Evolutionary conservation across 345 rosid species (phyloP).

Genomic region (Garcia nutans): DNA sequence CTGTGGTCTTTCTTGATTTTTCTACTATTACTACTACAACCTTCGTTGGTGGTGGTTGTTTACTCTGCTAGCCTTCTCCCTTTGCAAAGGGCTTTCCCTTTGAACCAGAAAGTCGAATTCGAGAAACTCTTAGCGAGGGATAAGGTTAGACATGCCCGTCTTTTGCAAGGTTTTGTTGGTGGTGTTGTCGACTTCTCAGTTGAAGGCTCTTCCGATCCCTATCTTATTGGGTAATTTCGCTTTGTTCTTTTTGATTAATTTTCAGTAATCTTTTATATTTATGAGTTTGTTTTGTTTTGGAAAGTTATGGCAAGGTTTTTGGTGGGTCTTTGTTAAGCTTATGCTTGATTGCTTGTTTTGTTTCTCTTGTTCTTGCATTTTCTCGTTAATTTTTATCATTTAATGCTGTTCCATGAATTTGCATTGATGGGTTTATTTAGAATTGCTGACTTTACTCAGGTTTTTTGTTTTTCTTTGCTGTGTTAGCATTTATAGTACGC

Average conservation of each 20-base stretch:
- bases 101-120: conserved; percentile 46
- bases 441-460: background rate
- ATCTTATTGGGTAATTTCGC: conserved; percentile 63
- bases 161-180: conserved; percentile 51
- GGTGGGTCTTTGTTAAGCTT: background rate
- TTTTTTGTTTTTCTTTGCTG: conserved; percentile 4
- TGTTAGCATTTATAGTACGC: background rate
- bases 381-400: conserved; percentile 1
- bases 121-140: conserved; percentile 64
- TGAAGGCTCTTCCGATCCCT: conserved; percentile 84
- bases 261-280: background rate
- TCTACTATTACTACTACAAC: conserved; percentile 18
- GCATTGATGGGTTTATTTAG: background rate
- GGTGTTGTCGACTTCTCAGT: conserved; percentile 71
- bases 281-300: conserved; percentile 2
- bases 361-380: background rate
- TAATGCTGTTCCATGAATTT: background rate
- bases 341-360: background rate
- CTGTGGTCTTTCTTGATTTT: conserved; percentile 21
- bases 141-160: conserved; percentile 64
- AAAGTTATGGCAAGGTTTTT: background rate
- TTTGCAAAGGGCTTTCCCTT: conserved; percentile 67
- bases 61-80: conserved; percentile 44
- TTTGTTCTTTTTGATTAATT: background rate
- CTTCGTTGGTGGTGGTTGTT: conserved; percentile 37